These are phyloP conservation scores for Coniosporium tulheliwenetii DNA, from an alignment of 2,329 filamentous ascomycete genomes.

Conservation along the genomic window DNA sequence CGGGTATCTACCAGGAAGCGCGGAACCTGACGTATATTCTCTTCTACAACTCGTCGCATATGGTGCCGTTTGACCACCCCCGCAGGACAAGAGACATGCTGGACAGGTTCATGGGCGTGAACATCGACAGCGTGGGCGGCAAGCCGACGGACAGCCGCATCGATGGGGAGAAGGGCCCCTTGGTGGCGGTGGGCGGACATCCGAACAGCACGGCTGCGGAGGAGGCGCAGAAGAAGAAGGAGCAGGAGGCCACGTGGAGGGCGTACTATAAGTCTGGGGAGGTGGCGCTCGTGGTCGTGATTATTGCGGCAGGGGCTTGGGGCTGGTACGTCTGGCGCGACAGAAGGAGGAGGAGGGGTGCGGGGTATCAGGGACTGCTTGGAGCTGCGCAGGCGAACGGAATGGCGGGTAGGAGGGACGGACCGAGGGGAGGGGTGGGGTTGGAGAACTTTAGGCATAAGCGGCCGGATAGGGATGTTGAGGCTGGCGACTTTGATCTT, in stretches of 20 bases:
- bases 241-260: conserved; percentile 76
- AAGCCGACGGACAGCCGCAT: conserved; percentile 62
- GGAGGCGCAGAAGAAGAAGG: conserved; percentile 51
- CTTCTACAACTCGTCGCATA: conserved; percentile 92
- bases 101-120: conserved; percentile 86
- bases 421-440: conserved; percentile 23
- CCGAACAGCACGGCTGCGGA: conserved; percentile 53
- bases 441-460: conserved; percentile 31
- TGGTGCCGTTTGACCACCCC: conserved; percentile 92
- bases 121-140: conserved; percentile 79
- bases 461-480: conserved; percentile 28
- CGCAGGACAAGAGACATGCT: conserved; percentile 87
- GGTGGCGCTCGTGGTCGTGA: conserved; percentile 67
- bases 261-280: conserved; percentile 82
- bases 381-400: conserved; percentile 2
- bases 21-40: conserved; percentile 91
- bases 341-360: conserved; percentile 25
- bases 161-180: conserved; percentile 68
- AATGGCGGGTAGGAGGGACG: neutral
- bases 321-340: conserved; percentile 52
- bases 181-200: conserved; percentile 62
- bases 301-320: conserved; percentile 57
- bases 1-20: conserved; percentile 87
- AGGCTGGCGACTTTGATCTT: conserved; percentile 41
- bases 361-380: conserved; percentile 28